phyloP scores from a whole-genome alignment of 805 yeast genomes.

The Candida yuanshanica region DNA sequence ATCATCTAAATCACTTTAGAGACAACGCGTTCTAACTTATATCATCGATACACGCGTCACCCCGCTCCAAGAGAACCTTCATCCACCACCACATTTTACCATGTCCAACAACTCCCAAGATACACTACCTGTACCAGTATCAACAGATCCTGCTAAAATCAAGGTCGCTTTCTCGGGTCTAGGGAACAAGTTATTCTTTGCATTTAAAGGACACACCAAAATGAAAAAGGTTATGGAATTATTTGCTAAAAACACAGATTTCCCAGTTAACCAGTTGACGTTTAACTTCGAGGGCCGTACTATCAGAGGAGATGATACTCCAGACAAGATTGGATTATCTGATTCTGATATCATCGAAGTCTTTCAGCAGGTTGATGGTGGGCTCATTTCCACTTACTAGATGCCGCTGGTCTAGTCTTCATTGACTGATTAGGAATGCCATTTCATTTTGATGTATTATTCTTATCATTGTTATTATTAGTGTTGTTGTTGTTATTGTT shows the following conservation, averaged over 20 bases:
- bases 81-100: not conserved
- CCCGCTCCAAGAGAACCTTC: too few relatives aligned
- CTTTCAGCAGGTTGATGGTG: conserved; percentile 9
- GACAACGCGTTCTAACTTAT: too few relatives aligned
- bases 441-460: too few relatives aligned
- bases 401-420: not conserved
- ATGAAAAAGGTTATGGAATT: conserved; percentile 12
- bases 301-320: conserved; percentile 5
- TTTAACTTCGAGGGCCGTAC: conserved; percentile 9
- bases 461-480: not conserved
- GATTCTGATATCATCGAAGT: conserved; percentile 13
- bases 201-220: conserved; percentile 10
- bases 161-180: conserved; percentile 15
- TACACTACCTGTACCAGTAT: too few relatives aligned
- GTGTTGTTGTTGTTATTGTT: not conserved
- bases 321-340: conserved; percentile 6
- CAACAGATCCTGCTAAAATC: too few relatives aligned
- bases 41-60: too few relatives aligned
- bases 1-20: too few relatives aligned
- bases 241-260: conserved; percentile 9
- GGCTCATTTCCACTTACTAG: not conserved
- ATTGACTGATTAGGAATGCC: too few relatives aligned
- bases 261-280: conserved; percentile 1
- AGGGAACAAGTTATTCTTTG: conserved; percentile 12
- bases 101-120: too few relatives aligned